These are phyloP conservation scores for Naganishia albida DNA, from an alignment of 1,284 basidiomycete species.

Conservation along the genomic window DNA sequence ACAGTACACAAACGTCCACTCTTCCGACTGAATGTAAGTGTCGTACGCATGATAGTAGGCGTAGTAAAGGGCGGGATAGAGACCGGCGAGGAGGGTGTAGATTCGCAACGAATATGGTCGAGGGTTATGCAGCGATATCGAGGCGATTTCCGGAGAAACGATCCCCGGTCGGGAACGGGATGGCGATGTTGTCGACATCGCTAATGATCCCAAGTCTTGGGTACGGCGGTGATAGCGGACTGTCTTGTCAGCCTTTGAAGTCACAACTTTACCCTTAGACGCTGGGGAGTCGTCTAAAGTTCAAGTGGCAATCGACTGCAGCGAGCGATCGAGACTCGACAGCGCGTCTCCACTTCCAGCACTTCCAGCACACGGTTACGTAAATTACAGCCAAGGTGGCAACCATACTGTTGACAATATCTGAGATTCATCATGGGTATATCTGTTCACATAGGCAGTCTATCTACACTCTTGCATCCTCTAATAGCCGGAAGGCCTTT, in stretches of 20 bases:
- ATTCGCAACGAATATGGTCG: constrained; percentile 76
- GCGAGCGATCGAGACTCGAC: neutral
- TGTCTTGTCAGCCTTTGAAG: too few relatives aligned
- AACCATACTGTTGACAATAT: too few relatives aligned
- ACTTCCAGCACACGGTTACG: too few relatives aligned
- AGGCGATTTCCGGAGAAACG: constrained; percentile 80
- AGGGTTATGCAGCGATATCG: constrained; percentile 74
- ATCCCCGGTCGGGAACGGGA: constrained; percentile 49
- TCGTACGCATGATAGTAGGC: constrained; percentile 85
- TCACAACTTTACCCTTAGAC: neutral
- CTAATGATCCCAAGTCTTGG: neutral
- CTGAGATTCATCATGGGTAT: neutral
- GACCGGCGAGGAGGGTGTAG: constrained; percentile 80
- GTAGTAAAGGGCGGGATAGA: constrained; percentile 89
- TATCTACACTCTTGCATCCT: neutral
- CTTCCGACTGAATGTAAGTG: constrained; percentile 85
- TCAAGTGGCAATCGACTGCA: neutral
- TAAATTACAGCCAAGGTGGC: neutral
- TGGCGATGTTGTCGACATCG: constrained; percentile 13
- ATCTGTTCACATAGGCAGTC: neutral
- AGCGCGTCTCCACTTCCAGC: neutral
- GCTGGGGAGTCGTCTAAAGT: neutral
- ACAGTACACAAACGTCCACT: constrained; percentile 93
- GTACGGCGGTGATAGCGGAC: too few relatives aligned
- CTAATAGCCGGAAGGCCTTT: constrained; percentile 51